Base-by-base conservation (phyloP, 2,329 filamentous ascomycete genomes). In the Aspergillus jensenii region DNA sequence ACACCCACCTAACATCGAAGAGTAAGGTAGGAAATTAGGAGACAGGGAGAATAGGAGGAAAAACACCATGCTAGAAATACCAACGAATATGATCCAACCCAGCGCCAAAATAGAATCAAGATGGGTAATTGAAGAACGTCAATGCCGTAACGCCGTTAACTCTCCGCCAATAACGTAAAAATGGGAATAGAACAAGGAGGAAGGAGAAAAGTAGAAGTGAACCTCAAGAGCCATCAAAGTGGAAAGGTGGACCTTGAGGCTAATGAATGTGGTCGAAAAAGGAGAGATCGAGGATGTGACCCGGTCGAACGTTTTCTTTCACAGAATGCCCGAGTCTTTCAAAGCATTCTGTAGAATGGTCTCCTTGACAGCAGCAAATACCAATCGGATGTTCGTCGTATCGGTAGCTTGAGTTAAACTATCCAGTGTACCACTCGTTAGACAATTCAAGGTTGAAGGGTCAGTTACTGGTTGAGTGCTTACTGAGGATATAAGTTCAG, bases 361-460 rank as follows among this genome's bases (percentile, higher is more conserved):
- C 79, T 99, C 95, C 76, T 99, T 99, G 60, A 99, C 95, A 8
- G 95, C 95, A 35, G 93, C 95, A 77, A 99, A 99, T 48, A 99
- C 95, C 39, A 99, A 84, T 64, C 95, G 90, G 70, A 99, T 97
- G 72, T 99, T 99, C 52, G 93, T 97, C 4, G 95, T 99, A 75
- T 99, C 95, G 63, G 95, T 99, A 46, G 95, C 95, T 89, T 99
- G 95, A 35, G 95, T 99, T 62, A 99, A 85, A 77, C 93, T 98
- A 68, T 17, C 49, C 40, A 72, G 61, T 70, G 68, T 17, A 51
- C 39, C 73, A 62, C 70, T 67, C 68, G 59, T 70, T 62, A 64
- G 46, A 40, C 15, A 21, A 44, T 39, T n/a, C 6, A 50, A 35
- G 40, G 19, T 25, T 12, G 17, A 17, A 27, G 5, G 8, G 14